Conservation (phyloP, 805 yeast species). For the Myxozyma geophila region DNA sequence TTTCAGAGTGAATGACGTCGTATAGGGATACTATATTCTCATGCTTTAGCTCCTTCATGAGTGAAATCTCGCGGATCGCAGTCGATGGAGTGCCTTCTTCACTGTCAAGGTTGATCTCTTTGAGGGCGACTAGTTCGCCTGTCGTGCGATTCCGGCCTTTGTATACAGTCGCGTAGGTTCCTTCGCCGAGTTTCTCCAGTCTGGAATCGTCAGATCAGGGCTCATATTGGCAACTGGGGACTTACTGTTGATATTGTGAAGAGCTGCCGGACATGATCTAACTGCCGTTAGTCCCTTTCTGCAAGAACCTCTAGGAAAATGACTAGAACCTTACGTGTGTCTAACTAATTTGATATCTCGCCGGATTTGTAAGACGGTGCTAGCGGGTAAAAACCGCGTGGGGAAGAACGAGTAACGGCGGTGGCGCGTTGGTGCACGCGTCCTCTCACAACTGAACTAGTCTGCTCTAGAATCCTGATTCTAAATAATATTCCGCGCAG, state of each 20-base stretch:
- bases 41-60: constrained; percentile 92
- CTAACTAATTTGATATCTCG: too few relatives aligned
- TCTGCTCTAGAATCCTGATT: too few relatives aligned
- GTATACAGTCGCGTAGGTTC: constrained; percentile 98
- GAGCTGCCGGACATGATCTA: constrained; percentile 6
- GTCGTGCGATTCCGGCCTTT: constrained; percentile 86
- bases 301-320: too few relatives aligned
- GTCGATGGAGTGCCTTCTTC: constrained; percentile 99
- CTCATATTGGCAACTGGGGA: not conserved
- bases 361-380: too few relatives aligned
- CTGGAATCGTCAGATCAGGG: constrained; percentile 32
- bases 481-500: too few relatives aligned
- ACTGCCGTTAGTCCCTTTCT: too few relatives aligned
- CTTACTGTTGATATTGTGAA: constrained; percentile 22
- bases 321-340: too few relatives aligned
- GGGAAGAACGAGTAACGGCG: too few relatives aligned
- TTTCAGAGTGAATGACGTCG: constrained; percentile 96
- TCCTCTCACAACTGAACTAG: too few relatives aligned
- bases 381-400: too few relatives aligned
- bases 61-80: constrained; percentile 93
- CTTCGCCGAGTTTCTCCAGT: constrained; percentile 88
- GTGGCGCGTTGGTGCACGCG: too few relatives aligned
- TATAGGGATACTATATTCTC: constrained; percentile 89
- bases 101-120: constrained; percentile 90
- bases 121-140: constrained; percentile 89